phyloP scores from a whole-genome alignment of 768 basidiomycete species.

The Calocybe cyanea region DNA sequence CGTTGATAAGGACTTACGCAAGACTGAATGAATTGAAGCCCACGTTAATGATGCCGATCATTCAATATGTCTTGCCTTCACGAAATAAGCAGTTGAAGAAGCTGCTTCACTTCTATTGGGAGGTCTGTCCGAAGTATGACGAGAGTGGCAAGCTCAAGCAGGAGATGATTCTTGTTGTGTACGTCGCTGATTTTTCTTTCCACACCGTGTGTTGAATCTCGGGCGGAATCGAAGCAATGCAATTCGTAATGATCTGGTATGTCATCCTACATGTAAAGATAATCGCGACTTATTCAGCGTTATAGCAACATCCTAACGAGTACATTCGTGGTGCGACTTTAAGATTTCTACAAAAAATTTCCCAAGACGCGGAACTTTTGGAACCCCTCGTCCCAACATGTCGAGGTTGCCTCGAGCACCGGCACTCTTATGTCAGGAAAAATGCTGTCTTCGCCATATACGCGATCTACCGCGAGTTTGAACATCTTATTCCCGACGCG shows the following conservation, averaged over 20 bases:
- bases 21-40: slow-evolving; percentile 47
- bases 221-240: slow-evolving; percentile 63
- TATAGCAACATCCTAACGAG: slow-evolving; percentile 97
- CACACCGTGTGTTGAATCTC: slow-evolving; percentile 1
- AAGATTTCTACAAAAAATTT: slow-evolving; percentile 93
- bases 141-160: slow-evolving; percentile 97
- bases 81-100: slow-evolving; percentile 97
- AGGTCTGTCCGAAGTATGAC: slow-evolving; percentile 97
- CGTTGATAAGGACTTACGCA: background rate
- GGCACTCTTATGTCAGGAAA: slow-evolving; percentile 97
- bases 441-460: slow-evolving; percentile 97
- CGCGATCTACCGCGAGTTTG: slow-evolving; percentile 91
- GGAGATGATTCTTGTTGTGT: slow-evolving; percentile 99
- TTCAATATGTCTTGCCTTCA: slow-evolving; percentile 95
- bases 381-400: slow-evolving; percentile 95
- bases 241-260: slow-evolving; percentile 92
- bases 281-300: slow-evolving; percentile 2
- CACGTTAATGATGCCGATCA: slow-evolving; percentile 94
- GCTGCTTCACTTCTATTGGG: slow-evolving; percentile 92
- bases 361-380: slow-evolving; percentile 87
- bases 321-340: slow-evolving; percentile 98
- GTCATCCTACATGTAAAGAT: slow-evolving; percentile 23
- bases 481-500: slow-evolving; percentile 93
- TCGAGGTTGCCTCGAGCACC: slow-evolving; percentile 91
- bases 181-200: slow-evolving; percentile 29